Base-by-base conservation (phyloP, 805 yeast species). In the Nakazawaea siamensis region DNA sequence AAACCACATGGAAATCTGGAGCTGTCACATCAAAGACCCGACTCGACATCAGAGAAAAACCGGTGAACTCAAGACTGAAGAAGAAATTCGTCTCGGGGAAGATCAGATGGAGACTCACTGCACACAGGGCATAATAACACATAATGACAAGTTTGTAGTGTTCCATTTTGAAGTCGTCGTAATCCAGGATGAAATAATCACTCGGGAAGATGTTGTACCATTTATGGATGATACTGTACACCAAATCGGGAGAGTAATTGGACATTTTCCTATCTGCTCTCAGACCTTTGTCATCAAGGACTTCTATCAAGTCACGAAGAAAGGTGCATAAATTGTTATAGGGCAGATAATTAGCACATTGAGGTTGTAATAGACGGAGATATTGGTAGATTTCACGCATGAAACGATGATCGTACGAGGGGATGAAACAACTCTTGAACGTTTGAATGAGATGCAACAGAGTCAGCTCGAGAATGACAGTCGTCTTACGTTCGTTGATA, bases 121-220 rank as follows among this genome's bases (percentile, higher is more conserved):
- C 14, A 13, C 23, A 11, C 8, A 29, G n/a, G 19, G 24, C 6
- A 15, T 34, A 34, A 18, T 34, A 34, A 18, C 37, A 27, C 15
- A 10, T n/a, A n/a, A 34, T 18, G 18, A 23, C 13, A 10, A 4
- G 20, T 18, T 17, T 26, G 5, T 12, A 13, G 12, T 25, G 13
- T 18, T 13, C 25, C 30, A 25, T 25, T 18, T 26, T 13, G 11
- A n/a, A 17, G 5, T 4, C 3, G 8, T 18, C 10, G 10, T 18
- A 26, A 13, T 13, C 8, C 15, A 33, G 14, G 23, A 28, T 34
- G 12, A 28, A n/a, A 17, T 28, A n/a, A 3, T 28, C 24, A 4
- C 27, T 16, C 4, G 37, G 37, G 9, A 34, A 8, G 7, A 34
- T 34, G 10, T 24, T 17, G 15, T 28, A 34, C 37, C 37, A 34